Evolutionary conservation across 164 flowering plant species (phyloP).

Genomic region (Piper betle): DNA sequence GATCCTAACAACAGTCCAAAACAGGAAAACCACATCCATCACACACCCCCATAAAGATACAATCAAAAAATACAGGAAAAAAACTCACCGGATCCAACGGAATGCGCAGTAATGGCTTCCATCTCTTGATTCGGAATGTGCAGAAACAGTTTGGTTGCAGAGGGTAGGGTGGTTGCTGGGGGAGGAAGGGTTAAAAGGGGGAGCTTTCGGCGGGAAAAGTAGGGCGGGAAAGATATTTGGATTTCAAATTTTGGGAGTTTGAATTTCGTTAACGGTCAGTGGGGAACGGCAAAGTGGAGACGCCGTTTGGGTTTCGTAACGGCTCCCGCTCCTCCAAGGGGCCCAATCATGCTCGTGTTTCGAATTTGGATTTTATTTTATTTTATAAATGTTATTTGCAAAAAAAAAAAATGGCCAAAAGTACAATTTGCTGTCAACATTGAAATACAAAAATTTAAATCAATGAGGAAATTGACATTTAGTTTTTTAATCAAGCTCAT

Average conservation of each 20-base stretch:
- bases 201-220: slow-evolving; percentile 11
- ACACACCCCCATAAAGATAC: background rate
- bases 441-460: too few species aligned
- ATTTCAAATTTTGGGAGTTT: slow-evolving; percentile 6
- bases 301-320: too few species aligned
- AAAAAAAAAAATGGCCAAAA: too few species aligned
- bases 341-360: too few species aligned
- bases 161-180: background rate
- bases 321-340: too few species aligned
- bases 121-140: background rate
- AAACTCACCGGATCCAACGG: slow-evolving; percentile 20
- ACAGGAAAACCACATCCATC: background rate
- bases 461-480: too few species aligned
- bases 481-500: too few species aligned
- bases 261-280: slow-evolving; percentile 6
- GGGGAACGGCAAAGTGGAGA: too few species aligned
- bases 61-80: background rate
- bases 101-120: slow-evolving; percentile 31
- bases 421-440: too few species aligned
- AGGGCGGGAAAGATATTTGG: background rate
- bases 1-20: slow-evolving; percentile 8
- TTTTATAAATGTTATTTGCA: too few species aligned
- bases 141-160: background rate
- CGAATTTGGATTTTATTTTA: too few species aligned
- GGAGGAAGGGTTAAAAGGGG: too few species aligned